phyloP scores from a whole-genome alignment of 2,329 filamentous ascomycete genomes.

The Fusarium caatingaense region DNA sequence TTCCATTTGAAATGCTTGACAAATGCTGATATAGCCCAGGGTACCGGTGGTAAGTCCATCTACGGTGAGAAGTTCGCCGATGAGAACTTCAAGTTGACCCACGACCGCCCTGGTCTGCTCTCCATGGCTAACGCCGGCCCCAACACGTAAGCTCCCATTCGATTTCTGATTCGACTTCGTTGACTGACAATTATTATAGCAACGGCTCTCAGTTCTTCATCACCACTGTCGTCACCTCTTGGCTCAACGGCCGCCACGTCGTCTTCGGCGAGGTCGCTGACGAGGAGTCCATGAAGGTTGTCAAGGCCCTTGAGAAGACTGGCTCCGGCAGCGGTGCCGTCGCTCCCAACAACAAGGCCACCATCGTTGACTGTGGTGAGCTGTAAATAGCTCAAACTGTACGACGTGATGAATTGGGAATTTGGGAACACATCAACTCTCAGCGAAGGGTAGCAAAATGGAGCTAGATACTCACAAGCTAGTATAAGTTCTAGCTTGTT shows the following conservation, averaged over 20 bases:
- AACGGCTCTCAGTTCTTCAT: slow-evolving; percentile 99
- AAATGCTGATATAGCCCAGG: slow-evolving; percentile 61
- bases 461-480: slow-evolving; percentile 32
- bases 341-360: slow-evolving; percentile 70
- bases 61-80: slow-evolving; percentile 95
- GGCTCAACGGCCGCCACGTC: slow-evolving; percentile 86
- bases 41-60: slow-evolving; percentile 92
- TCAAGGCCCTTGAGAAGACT: slow-evolving; percentile 71
- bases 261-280: slow-evolving; percentile 82
- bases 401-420: slow-evolving; percentile 22
- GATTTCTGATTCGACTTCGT: neutral
- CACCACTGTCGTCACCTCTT: slow-evolving; percentile 90
- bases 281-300: slow-evolving; percentile 60
- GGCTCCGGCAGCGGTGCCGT: slow-evolving; percentile 66
- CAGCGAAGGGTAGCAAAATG: slow-evolving; percentile 35
- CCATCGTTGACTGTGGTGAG: slow-evolving; percentile 66
- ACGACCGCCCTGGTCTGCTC: slow-evolving; percentile 80
- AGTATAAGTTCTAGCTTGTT: slow-evolving; percentile 31
- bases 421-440: slow-evolving; percentile 34
- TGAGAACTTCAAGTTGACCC: slow-evolving; percentile 87
- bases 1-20: neutral
- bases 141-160: slow-evolving; percentile 77
- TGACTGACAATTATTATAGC: slow-evolving; percentile 62
- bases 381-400: slow-evolving; percentile 51
- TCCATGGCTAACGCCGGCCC: slow-evolving; percentile 97